phyloP scores from a whole-genome alignment of 2,329 filamentous ascomycete genomes.

The Hirsutella thompsonii region DNA sequence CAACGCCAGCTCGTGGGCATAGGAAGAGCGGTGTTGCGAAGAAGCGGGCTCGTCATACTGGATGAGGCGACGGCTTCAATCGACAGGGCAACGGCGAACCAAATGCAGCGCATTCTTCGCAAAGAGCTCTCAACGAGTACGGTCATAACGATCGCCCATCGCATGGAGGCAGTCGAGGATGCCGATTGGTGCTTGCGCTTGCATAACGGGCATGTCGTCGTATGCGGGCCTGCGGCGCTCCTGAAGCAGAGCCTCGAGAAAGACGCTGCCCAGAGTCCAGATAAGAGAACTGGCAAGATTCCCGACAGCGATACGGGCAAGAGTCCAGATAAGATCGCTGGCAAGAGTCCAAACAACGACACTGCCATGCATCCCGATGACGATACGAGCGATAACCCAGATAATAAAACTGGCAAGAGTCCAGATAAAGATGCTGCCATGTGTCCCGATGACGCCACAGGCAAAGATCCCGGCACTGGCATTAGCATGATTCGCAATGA shows the following conservation, averaged over 20 bases:
- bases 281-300: too few species aligned
- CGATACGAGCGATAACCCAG: too few species aligned
- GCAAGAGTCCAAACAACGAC: too few species aligned
- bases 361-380: too few species aligned
- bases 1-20: conserved; percentile 51
- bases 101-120: conserved; percentile 43
- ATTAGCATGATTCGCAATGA: too few species aligned
- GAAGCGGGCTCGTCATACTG: conserved; percentile 47
- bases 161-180: conserved; percentile 47
- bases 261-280: too few species aligned
- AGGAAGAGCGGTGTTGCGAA: conserved; percentile 43
- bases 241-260: neutral
- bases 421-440: too few species aligned
- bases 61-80: conserved; percentile 55
- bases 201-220: conserved; percentile 36
- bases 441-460: too few species aligned
- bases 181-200: conserved; percentile 42
- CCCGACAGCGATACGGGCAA: too few species aligned
- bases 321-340: too few species aligned
- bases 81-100: conserved; percentile 42
- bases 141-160: conserved; percentile 54
- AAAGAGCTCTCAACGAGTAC: conserved; percentile 42
- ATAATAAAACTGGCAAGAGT: too few species aligned
- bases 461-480: too few species aligned
- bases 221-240: conserved; percentile 27